Percentiles rank a stretch among this genome's conserved stretches.
Evolutionary conservation across 2,329 filamentous ascomycete species (phyloP).

Genomic region (Xylariaceae sp.): DNA sequence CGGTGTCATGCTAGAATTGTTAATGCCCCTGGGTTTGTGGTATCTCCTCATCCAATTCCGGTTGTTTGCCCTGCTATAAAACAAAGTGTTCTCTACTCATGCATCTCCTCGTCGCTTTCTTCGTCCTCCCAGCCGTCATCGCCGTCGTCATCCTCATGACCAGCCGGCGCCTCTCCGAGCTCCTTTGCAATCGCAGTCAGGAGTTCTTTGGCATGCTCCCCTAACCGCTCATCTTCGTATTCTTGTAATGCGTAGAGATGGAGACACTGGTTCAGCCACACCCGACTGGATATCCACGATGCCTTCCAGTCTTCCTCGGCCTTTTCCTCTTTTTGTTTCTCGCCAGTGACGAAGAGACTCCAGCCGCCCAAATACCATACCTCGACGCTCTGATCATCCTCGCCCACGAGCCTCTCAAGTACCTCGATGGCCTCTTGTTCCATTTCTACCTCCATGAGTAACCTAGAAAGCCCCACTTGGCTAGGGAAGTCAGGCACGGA

Average conservation of each 20-base stretch:
- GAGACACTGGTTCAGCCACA: conserved; percentile 78
- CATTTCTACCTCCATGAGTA: conserved; percentile 88
- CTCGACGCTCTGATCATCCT: conserved; percentile 93
- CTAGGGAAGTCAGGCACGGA: conserved; percentile 80
- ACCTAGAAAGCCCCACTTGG: conserved; percentile 73
- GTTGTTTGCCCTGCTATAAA: not conserved
- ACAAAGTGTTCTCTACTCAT: conserved; percentile 29
- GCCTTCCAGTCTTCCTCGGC: conserved; percentile 51
- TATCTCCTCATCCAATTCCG: conserved; percentile 19
- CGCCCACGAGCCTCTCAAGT: conserved; percentile 73
- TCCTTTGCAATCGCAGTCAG: conserved; percentile 59
- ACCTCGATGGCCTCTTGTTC: conserved; percentile 81
- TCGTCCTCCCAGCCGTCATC: conserved; percentile 46
- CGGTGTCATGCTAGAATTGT: conserved; percentile 25
- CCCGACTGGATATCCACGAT: conserved; percentile 68
- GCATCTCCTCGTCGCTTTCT: conserved; percentile 57
- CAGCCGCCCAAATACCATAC: conserved; percentile 96
- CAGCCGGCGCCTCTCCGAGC: conserved; percentile 56
- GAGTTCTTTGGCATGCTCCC: conserved; percentile 70
- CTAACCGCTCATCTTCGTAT: conserved; percentile 79
- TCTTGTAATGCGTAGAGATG: conserved; percentile 73
- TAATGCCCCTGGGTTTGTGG: conserved; percentile 23
- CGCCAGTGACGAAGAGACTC: conserved; percentile 76
- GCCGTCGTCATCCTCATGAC: conserved; percentile 53
- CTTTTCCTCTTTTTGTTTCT: conserved; percentile 56